phyloP scores from a whole-genome alignment of 495 filamentous ascomycete species.

The Aspergillus bridgeri region DNA sequence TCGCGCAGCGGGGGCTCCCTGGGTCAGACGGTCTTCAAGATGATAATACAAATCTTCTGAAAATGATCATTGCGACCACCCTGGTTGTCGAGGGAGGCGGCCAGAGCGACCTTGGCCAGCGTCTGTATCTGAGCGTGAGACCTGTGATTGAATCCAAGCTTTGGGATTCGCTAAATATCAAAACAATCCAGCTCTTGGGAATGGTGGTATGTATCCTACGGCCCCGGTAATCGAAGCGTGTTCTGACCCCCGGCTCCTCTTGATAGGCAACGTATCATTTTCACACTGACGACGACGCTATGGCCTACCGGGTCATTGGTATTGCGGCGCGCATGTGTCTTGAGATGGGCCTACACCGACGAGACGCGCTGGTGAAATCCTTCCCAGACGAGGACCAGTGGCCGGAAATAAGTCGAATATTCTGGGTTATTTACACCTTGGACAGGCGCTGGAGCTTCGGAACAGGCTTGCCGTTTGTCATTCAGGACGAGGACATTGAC shows the following conservation, averaged over 20 bases:
- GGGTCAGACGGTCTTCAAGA: slow-evolving; percentile 66
- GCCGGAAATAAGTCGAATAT: slow-evolving; percentile 58
- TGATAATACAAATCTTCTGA: slow-evolving; percentile 65
- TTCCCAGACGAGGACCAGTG: slow-evolving; percentile 59
- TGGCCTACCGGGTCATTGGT: slow-evolving; percentile 77
- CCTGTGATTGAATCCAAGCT: slow-evolving; percentile 65
- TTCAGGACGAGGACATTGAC: slow-evolving; percentile 82
- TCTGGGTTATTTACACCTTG: slow-evolving; percentile 78
- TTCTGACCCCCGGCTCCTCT: background rate
- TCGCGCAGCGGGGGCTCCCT: slow-evolving; percentile 50
- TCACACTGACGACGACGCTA: slow-evolving; percentile 73
- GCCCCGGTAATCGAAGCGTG: too few relatives aligned
- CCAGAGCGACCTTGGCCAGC: slow-evolving; percentile 66
- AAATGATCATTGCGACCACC: slow-evolving; percentile 74
- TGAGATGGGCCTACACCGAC: slow-evolving; percentile 75
- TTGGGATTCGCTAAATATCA: slow-evolving; percentile 62
- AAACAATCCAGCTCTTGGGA: slow-evolving; percentile 67
- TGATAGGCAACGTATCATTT: slow-evolving; percentile 78
- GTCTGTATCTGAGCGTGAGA: slow-evolving; percentile 68
- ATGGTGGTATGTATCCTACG: slow-evolving; percentile 56
- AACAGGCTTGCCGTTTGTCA: slow-evolving; percentile 74
- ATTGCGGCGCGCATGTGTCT: slow-evolving; percentile 71
- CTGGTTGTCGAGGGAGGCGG: slow-evolving; percentile 72
- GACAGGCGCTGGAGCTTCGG: slow-evolving; percentile 81
- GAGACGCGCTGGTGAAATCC: slow-evolving; percentile 66